Conservation (phyloP, 2,329 filamentous ascomycete genomes). For the Dendrostoma leiphaemia region DNA sequence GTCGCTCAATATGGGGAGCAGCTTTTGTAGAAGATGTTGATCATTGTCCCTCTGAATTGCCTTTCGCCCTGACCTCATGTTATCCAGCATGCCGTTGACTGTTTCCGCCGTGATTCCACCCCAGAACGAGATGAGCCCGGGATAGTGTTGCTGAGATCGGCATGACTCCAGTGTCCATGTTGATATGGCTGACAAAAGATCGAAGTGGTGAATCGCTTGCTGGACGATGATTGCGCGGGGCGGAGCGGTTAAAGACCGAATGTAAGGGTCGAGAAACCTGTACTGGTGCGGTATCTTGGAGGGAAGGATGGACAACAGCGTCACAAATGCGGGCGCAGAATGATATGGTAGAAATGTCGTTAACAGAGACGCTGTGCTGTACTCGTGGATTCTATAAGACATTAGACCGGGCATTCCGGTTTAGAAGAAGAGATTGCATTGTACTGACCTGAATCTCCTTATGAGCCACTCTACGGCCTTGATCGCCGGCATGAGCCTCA, state of each 20-base stretch:
- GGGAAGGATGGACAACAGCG: slow-evolving; percentile 83
- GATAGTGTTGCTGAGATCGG: slow-evolving; percentile 69
- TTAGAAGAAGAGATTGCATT: slow-evolving; percentile 8
- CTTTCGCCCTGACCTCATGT: slow-evolving; percentile 70
- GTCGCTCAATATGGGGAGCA: slow-evolving; percentile 71
- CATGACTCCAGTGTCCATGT: slow-evolving; percentile 75
- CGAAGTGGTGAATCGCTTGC: slow-evolving; percentile 73
- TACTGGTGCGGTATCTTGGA: slow-evolving; percentile 71
- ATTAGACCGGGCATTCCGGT: slow-evolving; percentile 17
- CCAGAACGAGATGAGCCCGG: slow-evolving; percentile 85
- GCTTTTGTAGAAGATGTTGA: slow-evolving; percentile 68
- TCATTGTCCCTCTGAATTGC: slow-evolving; percentile 77
- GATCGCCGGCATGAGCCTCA: slow-evolving; percentile 82
- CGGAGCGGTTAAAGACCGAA: slow-evolving; percentile 71
- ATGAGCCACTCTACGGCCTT: slow-evolving; percentile 96
- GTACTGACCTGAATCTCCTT: slow-evolving; percentile 73
- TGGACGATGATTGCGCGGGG: slow-evolving; percentile 82
- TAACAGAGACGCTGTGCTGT: slow-evolving; percentile 76
- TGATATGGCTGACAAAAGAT: slow-evolving; percentile 75
- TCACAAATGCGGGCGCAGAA: slow-evolving; percentile 78
- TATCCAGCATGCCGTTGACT: slow-evolving; percentile 77
- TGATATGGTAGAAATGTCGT: slow-evolving; percentile 93
- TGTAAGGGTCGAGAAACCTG: slow-evolving; percentile 83
- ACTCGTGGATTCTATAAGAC: slow-evolving; percentile 73
- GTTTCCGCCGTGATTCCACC: slow-evolving; percentile 84